These are phyloP conservation scores for Rhododendron henanense DNA, from an alignment of 148 eudicot species.

Conservation along the genomic window DNA sequence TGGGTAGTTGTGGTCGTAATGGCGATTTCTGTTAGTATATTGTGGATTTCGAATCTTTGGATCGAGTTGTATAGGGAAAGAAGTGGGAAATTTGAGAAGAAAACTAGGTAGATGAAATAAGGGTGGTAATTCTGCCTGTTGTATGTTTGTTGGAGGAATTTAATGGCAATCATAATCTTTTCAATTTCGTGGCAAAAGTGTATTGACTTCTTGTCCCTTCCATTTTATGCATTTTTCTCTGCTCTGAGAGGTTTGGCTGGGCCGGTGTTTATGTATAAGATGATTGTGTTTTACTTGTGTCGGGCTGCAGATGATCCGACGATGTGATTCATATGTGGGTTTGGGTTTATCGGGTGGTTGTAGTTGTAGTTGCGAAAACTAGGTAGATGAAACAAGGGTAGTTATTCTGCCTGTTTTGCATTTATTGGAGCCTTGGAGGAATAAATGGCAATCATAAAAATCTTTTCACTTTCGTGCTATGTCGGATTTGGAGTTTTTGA, in stretches of 20 bases:
- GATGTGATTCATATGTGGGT: constrained; percentile 56
- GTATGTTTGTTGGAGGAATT: not conserved
- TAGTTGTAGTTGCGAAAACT: constrained; percentile 51
- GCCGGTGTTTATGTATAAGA: constrained; percentile 50
- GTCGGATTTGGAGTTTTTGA: not conserved
- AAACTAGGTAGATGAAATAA: constrained; percentile 26
- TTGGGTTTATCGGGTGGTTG: constrained; percentile 60
- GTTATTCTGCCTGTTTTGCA: not conserved
- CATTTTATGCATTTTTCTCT: constrained; percentile 69
- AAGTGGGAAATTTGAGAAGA: constrained; percentile 26
- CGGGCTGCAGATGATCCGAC: constrained; percentile 44
- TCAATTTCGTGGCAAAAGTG: constrained; percentile 11
- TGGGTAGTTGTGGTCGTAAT: constrained; percentile 56
- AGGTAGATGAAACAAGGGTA: constrained; percentile 15
- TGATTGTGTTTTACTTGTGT: constrained; percentile 25
- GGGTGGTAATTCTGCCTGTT: not conserved
- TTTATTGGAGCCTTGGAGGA: not conserved
- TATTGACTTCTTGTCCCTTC: constrained; percentile 39
- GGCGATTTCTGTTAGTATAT: constrained; percentile 60
- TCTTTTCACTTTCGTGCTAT: not conserved
- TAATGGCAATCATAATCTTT: not conserved
- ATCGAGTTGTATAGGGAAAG: constrained; percentile 49
- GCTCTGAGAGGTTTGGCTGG: constrained; percentile 57
- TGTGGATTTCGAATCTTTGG: constrained; percentile 76
- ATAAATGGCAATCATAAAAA: not conserved